Percentiles rank a stretch among this genome's conserved stretches.
phyloP scores from a whole-genome alignment of 495 filamentous ascomycete genomes.

The Lasiosphaeria ovina region DNA sequence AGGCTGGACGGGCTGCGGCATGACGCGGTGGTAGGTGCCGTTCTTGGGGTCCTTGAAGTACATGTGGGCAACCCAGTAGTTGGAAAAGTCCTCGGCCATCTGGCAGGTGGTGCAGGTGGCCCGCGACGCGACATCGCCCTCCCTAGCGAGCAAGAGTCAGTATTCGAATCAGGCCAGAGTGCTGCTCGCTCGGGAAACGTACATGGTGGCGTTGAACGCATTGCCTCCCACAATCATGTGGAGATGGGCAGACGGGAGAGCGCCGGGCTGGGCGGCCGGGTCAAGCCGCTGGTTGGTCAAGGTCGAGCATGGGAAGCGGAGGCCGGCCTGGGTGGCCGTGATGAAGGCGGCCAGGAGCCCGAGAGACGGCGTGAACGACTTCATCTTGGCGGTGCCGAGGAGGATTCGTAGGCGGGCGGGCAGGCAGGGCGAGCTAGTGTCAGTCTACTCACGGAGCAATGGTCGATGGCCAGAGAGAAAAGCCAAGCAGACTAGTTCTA shows the following conservation, averaged over 20 bases:
- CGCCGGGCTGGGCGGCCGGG: conserved; percentile 37
- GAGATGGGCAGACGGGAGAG: conserved; percentile 39
- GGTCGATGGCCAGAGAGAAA: background rate
- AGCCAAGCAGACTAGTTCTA: background rate
- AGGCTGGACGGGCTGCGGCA: conserved; percentile 23
- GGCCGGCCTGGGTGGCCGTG: conserved; percentile 36
- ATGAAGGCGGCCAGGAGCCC: conserved; percentile 21
- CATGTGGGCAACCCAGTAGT: conserved; percentile 43
- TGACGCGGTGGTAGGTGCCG: conserved; percentile 42
- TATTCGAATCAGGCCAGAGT: background rate
- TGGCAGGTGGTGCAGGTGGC: conserved; percentile 27
- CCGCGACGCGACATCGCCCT: conserved; percentile 38
- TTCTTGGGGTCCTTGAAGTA: conserved; percentile 45
- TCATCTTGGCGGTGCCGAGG: conserved; percentile 30
- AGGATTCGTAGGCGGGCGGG: background rate
- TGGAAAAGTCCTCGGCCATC: conserved; percentile 21
- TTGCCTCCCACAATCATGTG: conserved; percentile 48
- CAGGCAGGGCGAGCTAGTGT: background rate
- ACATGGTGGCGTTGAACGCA: conserved; percentile 45
- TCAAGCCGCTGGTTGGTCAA: conserved; percentile 42
- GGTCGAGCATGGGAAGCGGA: conserved; percentile 44
- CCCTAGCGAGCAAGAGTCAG: background rate
- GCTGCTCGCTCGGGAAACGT: background rate
- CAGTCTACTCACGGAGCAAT: background rate
- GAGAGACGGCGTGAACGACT: conserved; percentile 37